Evolutionary conservation across 148 eudicot species (phyloP), one percentile per base, ranked within the genome.

Genomic region (Talinum fruticosum): DNA sequence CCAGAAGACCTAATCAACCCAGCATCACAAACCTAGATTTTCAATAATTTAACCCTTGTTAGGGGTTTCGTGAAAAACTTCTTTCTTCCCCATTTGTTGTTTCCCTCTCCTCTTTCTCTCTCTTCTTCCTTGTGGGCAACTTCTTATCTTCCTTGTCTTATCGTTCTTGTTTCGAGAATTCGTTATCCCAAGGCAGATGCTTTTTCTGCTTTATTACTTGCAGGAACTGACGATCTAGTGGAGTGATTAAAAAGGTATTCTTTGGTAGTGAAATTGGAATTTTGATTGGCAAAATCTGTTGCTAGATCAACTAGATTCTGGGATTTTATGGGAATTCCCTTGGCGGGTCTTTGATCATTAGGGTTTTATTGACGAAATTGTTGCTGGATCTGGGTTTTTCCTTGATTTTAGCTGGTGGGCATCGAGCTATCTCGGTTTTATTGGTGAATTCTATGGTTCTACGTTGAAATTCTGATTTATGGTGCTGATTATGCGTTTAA

Each of bases 51-150:
- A 36, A 75, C 29, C 65, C 34, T 47, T 69, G 13, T 10, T 28
- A 68, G 21, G 51, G 79, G 74, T 85, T 82, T 65, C 85, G 85
- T 85, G 82, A 66, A 49, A 34, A 38, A 74, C 80, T 66, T 76
- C 29, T 76, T 73, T 62, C 69, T 59, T 66, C 33, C 65, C 79
- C 64, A 69, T 35, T 73, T 36, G 10, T n/a, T 38, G 14, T 77
- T 51, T 51, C 67, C 44, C 38, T 34, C 38, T 74, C 57, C 35
- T 51, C 33, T 61, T 34, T 72, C 24, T 38, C 33, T 47, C 69
- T 72, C 28, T 36, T 72, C 76, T 37, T 57, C 19, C 67, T 76
- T n/a, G 5, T 14, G 62, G 65, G 51, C 72, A 77, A 71, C 61
- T 69, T 47, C 29, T 70, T 15, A 36, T 76, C 32, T 37, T 72